Percentiles rank a stretch among this genome's conserved stretches.
phyloP scores from a whole-genome alignment of 1,284 basidiomycete genomes.

The Boletellus dicymbophilus region DNA sequence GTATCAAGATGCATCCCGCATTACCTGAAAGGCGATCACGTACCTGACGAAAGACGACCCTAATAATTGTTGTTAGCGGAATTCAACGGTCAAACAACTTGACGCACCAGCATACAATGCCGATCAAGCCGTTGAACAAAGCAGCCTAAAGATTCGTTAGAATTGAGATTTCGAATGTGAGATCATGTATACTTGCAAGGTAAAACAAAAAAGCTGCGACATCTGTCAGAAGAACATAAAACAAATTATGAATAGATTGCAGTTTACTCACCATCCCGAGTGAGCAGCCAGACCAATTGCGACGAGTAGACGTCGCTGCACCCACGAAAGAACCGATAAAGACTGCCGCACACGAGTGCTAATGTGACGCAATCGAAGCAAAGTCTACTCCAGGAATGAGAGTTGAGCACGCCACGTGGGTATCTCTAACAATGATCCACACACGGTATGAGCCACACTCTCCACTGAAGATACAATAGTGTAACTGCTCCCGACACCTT shows the following conservation, averaged over 20 bases:
- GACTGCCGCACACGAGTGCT: background rate
- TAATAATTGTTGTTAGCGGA: background rate
- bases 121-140: conserved; percentile 16
- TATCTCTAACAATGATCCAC: background rate
- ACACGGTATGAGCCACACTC: conserved; percentile 13
- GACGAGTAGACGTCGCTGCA: conserved; percentile 1
- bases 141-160: conserved; percentile 9
- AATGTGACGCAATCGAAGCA: conserved; percentile 17
- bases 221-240: background rate
- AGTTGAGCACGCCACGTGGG: no score
- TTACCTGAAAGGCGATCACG: background rate
- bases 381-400: conserved; percentile 11
- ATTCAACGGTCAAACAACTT: background rate
- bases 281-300: conserved; percentile 14
- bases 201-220: conserved; percentile 20
- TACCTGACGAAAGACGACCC: conserved; percentile 13
- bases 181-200: conserved; percentile 4
- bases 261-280: conserved; percentile 19
- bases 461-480: conserved; percentile 14
- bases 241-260: background rate
- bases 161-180: background rate
- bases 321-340: conserved; percentile 3
- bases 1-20: background rate
- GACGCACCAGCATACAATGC: conserved; percentile 22
- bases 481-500: background rate